A percentile compares a stretch with the other conserved stretches of the same genome.
These are phyloP conservation scores for Apiospora saccharicola DNA, from an alignment of 2,329 filamentous ascomycete species.

Conservation along the genomic window DNA sequence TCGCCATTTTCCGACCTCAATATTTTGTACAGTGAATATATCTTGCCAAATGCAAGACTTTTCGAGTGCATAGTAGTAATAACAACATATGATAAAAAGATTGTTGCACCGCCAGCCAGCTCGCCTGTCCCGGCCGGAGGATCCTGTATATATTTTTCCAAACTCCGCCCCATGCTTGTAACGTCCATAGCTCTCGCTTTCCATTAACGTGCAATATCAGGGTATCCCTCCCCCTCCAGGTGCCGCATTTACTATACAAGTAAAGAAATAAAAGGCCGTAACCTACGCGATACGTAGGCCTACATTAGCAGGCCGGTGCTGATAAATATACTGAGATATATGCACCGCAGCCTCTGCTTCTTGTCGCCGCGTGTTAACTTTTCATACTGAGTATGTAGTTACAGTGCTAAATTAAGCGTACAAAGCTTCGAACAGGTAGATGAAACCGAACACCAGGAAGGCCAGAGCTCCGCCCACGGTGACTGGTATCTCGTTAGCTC, in stretches of 20 bases:
- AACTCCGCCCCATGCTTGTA: slow-evolving; percentile 24
- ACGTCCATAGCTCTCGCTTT: slow-evolving; percentile 6
- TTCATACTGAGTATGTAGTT: not conserved
- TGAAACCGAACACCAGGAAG: slow-evolving; percentile 89
- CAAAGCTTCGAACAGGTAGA: slow-evolving; percentile 87
- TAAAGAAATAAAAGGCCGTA: slow-evolving; percentile 21
- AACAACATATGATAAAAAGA: slow-evolving; percentile 8
- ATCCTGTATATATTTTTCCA: slow-evolving; percentile 21
- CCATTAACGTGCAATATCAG: slow-evolving; percentile 20
- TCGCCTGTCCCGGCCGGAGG: slow-evolving; percentile 5
- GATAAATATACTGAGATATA: slow-evolving; percentile 3
- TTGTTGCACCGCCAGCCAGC: slow-evolving; percentile 9
- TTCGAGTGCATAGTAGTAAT: not conserved
- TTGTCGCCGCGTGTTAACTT: not conserved
- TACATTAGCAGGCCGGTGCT: not conserved
- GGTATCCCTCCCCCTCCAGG: not conserved
- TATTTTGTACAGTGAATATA: not conserved
- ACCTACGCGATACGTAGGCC: not conserved
- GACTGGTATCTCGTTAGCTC: slow-evolving; percentile 59
- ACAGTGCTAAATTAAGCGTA: slow-evolving; percentile 52
- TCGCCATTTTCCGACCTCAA: not conserved
- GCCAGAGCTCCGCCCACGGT: slow-evolving; percentile 90
- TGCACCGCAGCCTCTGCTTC: not conserved
- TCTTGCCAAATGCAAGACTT: not conserved
- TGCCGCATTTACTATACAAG: slow-evolving; percentile 17